A percentile compares a stretch with the other conserved stretches of the same genome.
Conservation (phyloP, 2,329 filamentous ascomycete species). For the Aspergillus sp. region DNA sequence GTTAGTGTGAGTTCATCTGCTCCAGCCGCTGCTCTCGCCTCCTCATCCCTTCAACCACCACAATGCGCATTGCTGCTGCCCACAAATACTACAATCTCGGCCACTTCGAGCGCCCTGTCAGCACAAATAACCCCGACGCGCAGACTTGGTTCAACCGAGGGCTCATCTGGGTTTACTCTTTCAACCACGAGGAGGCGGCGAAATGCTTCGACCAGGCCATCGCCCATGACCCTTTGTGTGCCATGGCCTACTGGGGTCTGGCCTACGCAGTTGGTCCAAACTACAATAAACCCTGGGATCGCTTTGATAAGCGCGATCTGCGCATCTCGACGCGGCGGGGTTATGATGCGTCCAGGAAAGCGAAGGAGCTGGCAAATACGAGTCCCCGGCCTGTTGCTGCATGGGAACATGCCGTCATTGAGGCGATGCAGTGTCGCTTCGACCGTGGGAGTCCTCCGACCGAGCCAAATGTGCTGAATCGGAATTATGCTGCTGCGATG, state of each 20-base stretch:
- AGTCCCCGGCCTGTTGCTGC: slow-evolving; percentile 21
- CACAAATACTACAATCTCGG: slow-evolving; percentile 30
- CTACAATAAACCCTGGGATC: slow-evolving; percentile 76
- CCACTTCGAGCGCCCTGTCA: slow-evolving; percentile 34
- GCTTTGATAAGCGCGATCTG: slow-evolving; percentile 65
- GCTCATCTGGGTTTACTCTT: slow-evolving; percentile 36
- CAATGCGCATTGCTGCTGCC: not conserved
- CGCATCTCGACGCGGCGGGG: slow-evolving; percentile 49
- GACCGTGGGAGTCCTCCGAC: slow-evolving; percentile 39
- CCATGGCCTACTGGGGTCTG: slow-evolving; percentile 44
- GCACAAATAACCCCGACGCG: slow-evolving; percentile 24
- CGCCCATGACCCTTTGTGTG: slow-evolving; percentile 32
- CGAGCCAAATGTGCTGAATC: slow-evolving; percentile 57
- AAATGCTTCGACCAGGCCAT: slow-evolving; percentile 40
- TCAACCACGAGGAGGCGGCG: slow-evolving; percentile 42
- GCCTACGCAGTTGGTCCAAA: slow-evolving; percentile 73
- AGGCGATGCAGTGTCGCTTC: slow-evolving; percentile 63
- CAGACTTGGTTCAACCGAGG: slow-evolving; percentile 38
- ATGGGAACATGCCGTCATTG: slow-evolving; percentile 61
- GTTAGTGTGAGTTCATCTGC: not conserved
- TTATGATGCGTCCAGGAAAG: slow-evolving; percentile 46
- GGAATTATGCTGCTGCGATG: slow-evolving; percentile 64
- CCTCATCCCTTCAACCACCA: not conserved
- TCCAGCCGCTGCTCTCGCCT: no score
- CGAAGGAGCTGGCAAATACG: slow-evolving; percentile 39